Base-by-base conservation (phyloP, 768 basidiomycete species). In the Tulasnella sp. region DNA sequence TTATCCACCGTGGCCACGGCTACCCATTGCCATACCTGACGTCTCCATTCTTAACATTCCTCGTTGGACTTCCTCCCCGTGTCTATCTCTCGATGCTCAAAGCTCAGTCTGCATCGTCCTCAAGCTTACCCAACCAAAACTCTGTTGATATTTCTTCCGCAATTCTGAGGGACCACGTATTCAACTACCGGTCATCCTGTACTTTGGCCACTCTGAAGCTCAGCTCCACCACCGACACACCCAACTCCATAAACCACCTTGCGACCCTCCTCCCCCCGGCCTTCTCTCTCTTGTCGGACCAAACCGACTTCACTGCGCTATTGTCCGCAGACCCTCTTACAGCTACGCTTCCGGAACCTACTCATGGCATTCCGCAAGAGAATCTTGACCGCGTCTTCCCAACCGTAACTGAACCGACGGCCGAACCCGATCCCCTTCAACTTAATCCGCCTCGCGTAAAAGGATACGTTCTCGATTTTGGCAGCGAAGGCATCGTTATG, bases 21-120 rank as follows among this genome's bases (percentile, higher is more conserved):
- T 86, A 95, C 44, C 92, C 93, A 9, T 85, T 95, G n/a, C 90
- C 92, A 4, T 95, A 92, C 83, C 88, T 94, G 3, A 86, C 86
- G 19, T 88, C 88, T 1, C 92, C 93, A 8, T 91, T 90, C 0
- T 85, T 94, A 75, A 92, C 92, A 12, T 94, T 95, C 84, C 86
- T 95, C 12, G 88, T 90, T 39, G 89, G 93, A 83, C 81, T 93
- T 48, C 93, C 94, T 0, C 92, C 94, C 0, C 84, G 87, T 1
- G 88, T 90, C 10, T 95, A 95, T 82, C 88, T 95, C 42, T 86
- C 89, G 40, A 86, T 94, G 42, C 85, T 90, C 31, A 89, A 87
- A 10, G 38, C 79, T 38, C 72, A 77, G 10, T 21, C 27, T 21
- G 44, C 40, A n/a, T 44, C 77, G 18, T 24, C 27, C 3, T 46